phyloP scores from a whole-genome alignment of 139 green algal species.

The Protoeuglena noctilucae region DNA sequence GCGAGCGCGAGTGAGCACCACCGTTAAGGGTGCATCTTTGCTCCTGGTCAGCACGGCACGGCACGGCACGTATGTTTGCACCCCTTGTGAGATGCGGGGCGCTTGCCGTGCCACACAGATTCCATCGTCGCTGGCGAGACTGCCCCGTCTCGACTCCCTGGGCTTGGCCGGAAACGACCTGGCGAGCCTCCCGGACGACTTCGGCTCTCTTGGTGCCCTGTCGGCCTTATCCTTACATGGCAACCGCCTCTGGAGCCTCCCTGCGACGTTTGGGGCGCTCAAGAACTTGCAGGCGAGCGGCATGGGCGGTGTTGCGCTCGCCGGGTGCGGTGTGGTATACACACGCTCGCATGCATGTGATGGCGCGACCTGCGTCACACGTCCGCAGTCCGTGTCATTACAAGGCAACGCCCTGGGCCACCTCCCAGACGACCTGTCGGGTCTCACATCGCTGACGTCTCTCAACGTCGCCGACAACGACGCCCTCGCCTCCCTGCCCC shows the following conservation, averaged over 20 bases:
- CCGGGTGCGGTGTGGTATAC: too few relatives aligned
- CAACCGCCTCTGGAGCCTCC: conserved; percentile 39
- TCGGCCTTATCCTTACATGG: conserved; percentile 28
- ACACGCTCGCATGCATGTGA: too few relatives aligned
- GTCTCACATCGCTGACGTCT: conserved; percentile 18
- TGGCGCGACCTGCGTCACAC: not conserved
- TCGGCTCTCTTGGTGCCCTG: conserved; percentile 21
- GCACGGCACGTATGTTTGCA: too few relatives aligned
- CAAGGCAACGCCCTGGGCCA: conserved; percentile 39
- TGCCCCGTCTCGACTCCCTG: not conserved
- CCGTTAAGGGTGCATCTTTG: too few relatives aligned
- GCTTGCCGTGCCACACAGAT: too few relatives aligned
- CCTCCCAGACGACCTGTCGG: conserved; percentile 21
- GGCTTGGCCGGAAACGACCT: conserved; percentile 1
- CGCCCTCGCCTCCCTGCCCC: conserved; percentile 14
- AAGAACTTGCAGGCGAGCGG: conserved; percentile 20
- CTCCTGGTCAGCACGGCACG: too few relatives aligned
- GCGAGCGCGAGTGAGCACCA: too few relatives aligned
- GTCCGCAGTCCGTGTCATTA: conserved; percentile 20
- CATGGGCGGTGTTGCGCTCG: not conserved
- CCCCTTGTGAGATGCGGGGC: too few relatives aligned
- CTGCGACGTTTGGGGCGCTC: conserved; percentile 22
- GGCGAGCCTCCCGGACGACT: conserved; percentile 16
- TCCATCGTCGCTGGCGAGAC: not conserved
- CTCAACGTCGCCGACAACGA: conserved; percentile 35